A percentile compares a stretch with the other conserved stretches of the same genome.
These are phyloP conservation scores for Candida sithepensis DNA, from an alignment of 805 yeast species.

Conservation along the genomic window DNA sequence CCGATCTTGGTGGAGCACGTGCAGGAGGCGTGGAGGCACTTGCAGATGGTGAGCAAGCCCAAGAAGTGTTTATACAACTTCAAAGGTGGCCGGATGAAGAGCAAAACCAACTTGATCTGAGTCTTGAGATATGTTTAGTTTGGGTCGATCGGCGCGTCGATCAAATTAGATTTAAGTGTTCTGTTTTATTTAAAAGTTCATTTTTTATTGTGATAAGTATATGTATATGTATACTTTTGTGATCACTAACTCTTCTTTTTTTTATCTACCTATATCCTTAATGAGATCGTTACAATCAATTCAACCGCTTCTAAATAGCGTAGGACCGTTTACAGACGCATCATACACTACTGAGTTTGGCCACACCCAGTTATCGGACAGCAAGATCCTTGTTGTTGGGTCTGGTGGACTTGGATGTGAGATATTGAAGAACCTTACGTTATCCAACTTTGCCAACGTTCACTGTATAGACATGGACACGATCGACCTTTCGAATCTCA, in stretches of 20 bases:
- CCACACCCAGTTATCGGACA: conserved; percentile 10
- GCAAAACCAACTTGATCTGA: conserved; percentile 48
- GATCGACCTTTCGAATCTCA: conserved; percentile 70
- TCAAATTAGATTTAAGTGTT: no score
- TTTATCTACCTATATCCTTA: no score
- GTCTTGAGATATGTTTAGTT: no score
- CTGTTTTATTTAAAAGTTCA: no score
- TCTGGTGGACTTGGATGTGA: conserved; percentile 88
- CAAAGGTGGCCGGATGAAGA: conserved; percentile 61
- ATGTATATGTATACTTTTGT: not conserved
- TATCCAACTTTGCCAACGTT: conserved; percentile 62
- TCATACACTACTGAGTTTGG: conserved; percentile 28
- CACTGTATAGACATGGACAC: conserved; percentile 82
- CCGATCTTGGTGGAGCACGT: conserved; percentile 80
- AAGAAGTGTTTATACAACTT: conserved; percentile 67
- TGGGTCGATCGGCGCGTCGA: no score
- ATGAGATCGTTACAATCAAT: conserved; percentile 2
- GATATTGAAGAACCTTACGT: conserved; percentile 65
- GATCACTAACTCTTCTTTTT: not conserved
- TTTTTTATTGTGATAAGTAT: no score
- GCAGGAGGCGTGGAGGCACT: conserved; percentile 82
- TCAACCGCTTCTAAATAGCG: conserved; percentile 9
- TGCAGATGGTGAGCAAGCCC: conserved; percentile 56
- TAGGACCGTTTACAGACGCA: conserved; percentile 31
- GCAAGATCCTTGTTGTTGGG: conserved; percentile 51